These are phyloP conservation scores for Ascochyta clinopodiicola DNA, from an alignment of 2,329 filamentous ascomycete species.

Conservation along the genomic window DNA sequence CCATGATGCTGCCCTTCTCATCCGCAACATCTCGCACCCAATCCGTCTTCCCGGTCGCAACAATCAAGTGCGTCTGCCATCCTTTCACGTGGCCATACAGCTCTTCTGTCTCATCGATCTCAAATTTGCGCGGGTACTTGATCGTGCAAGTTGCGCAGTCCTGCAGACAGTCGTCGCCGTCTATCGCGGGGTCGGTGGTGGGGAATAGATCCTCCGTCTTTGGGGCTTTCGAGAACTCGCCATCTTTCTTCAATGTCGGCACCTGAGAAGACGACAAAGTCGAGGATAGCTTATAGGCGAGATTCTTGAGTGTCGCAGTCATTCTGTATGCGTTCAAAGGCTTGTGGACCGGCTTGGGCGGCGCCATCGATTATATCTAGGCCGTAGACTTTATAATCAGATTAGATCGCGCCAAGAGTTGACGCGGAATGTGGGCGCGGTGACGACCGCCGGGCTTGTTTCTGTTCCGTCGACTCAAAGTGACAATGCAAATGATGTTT, in stretches of 20 bases:
- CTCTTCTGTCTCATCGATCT: constrained; percentile 76
- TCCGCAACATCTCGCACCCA: constrained; percentile 88
- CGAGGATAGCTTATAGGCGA: constrained; percentile 47
- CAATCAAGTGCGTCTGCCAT: constrained; percentile 87
- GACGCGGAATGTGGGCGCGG: constrained; percentile 37
- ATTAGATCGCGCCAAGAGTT: constrained; percentile 46
- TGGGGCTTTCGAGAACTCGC: constrained; percentile 57
- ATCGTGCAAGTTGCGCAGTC: constrained; percentile 85
- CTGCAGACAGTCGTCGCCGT: constrained; percentile 87
- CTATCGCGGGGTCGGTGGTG: constrained; percentile 73
- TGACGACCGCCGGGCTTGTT: constrained; percentile 9
- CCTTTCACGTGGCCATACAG: constrained; percentile 86
- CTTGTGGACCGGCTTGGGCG: constrained; percentile 28
- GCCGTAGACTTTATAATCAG: constrained; percentile 34
- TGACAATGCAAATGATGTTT: neutral
- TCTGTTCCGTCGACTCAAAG: neutral
- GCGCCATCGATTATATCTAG: constrained; percentile 24
- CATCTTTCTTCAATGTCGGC: constrained; percentile 38
- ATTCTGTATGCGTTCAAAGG: constrained; percentile 45
- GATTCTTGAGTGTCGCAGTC: constrained; percentile 45
- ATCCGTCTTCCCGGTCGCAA: constrained; percentile 94
- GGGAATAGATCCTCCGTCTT: constrained; percentile 69
- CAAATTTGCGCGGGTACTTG: constrained; percentile 75
- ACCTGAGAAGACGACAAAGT: constrained; percentile 40
- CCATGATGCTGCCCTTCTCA: constrained; percentile 72